Evolutionary conservation across 2,329 filamentous ascomycete genomes (phyloP).

Genomic region (Talaromyces piceae): DNA sequence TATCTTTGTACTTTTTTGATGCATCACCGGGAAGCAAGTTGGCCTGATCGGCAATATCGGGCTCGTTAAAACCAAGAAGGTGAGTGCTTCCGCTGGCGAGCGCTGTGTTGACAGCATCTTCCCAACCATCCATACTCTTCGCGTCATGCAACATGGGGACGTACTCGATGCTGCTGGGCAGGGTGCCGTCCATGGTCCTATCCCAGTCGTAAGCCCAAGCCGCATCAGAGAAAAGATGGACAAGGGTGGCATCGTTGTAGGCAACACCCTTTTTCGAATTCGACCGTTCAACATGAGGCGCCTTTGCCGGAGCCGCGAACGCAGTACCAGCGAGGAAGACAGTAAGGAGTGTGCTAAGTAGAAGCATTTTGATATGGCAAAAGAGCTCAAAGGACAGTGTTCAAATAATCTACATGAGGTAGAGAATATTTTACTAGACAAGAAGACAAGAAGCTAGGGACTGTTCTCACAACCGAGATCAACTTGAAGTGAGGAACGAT

Average conservation of each 20-base stretch:
- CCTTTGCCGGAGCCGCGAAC: constrained; percentile 20
- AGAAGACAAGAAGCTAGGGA: too few species aligned
- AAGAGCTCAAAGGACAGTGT: not conserved
- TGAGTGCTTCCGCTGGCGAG: constrained; percentile 29
- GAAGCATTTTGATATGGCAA: not conserved
- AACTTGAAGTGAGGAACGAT: not conserved
- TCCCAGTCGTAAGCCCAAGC: constrained; percentile 44
- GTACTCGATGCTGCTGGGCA: constrained; percentile 32
- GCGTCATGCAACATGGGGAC: constrained; percentile 40
- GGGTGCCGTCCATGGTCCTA: constrained; percentile 19
- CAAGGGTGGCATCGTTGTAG: constrained; percentile 32
- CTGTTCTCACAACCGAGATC: not conserved
- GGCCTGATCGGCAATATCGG: constrained; percentile 34
- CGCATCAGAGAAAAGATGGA: constrained; percentile 27
- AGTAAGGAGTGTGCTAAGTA: constrained; percentile 6
- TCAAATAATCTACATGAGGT: not conserved
- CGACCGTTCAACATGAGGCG: constrained; percentile 23
- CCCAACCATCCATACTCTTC: constrained; percentile 30
- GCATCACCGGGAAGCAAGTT: constrained; percentile 31
- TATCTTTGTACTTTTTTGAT: constrained; percentile 27
- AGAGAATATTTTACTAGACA: not conserved
- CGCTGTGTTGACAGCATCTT: constrained; percentile 25
- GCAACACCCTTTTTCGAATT: constrained; percentile 14
- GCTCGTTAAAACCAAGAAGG: constrained; percentile 42
- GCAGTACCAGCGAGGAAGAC: constrained; percentile 22